Evolutionary conservation across 805 yeast species (phyloP), one percentile per base, ranked within the genome.

Genomic region (Wickerhamomyces sydowiorum): DNA sequence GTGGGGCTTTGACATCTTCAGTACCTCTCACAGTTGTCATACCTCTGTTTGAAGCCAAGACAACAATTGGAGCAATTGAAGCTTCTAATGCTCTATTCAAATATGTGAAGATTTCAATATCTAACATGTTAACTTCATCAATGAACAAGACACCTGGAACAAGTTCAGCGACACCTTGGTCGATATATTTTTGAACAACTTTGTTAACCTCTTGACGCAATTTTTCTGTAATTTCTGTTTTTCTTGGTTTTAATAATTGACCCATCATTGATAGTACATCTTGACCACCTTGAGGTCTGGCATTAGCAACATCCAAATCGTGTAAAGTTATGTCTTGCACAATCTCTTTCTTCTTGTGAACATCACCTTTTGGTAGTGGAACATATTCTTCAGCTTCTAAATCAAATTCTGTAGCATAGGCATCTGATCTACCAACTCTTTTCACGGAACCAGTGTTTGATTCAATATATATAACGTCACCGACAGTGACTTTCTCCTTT

Each of bases 351-450:
- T 93, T 89, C 62, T 91, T 90, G 70, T 93, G 99, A 36, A 93
- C 96, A 65, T 93, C 99, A 41, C 99, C 99, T 69, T 93, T 95
- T 47, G 99, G 99, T 55, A 95, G 75, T 34, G 99, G 96, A 19
- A 93, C 98, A 64, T 93, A 93, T 67, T 93, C 98, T 67, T 95
- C 97, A 22, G 98, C 96, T 73, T 93, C 98, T 46, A 95, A 76
- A 65, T 93, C 99, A 56, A 90, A 93, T 67, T 93, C 99, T 9
- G 99, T 89, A 20, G 99, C 97, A 58, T 89, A 89, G 0, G 97
- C 96, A 64, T 93, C 98, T n/a, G 96, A 86, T 63, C 99, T 78
- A 40, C 99, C 99, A 21, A 93, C 96, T 58, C 98, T 76, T 59
- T 91, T 91, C 32, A 93, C 96, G 19, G 96, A 88, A 33, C 99